These are phyloP conservation scores for Colletotrichum sp. DNA, from an alignment of 2,329 filamentous ascomycete species.

Conservation along the genomic window DNA sequence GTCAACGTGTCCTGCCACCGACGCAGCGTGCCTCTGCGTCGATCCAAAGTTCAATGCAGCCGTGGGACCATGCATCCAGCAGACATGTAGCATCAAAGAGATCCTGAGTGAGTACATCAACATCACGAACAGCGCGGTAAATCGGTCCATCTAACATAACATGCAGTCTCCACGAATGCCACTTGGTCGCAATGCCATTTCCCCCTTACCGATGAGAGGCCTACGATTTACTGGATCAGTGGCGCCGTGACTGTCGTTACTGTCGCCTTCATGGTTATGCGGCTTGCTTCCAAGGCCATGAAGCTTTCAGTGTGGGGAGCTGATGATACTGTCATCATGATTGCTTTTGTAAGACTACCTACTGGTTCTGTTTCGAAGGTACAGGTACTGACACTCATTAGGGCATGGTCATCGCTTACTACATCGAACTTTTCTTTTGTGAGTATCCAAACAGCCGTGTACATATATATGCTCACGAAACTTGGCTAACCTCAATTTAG, in stretches of 20 bases:
- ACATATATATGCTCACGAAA: too few relatives aligned
- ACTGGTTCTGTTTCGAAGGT: fast-evolving
- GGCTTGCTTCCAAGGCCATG: neutral
- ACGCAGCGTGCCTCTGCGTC: constrained; percentile 36
- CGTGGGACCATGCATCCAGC: constrained; percentile 29
- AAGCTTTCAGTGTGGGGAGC: neutral
- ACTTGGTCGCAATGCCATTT: neutral
- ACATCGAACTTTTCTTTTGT: neutral
- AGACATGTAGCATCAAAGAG: constrained; percentile 33
- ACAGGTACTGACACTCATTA: neutral
- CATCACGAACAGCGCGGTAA: fast-evolving
- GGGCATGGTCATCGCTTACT: neutral
- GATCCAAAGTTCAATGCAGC: constrained; percentile 27
- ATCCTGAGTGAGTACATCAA: constrained; percentile 29
- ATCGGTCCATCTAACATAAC: neutral
- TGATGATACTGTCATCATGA: neutral
- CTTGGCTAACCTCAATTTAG: constrained; percentile 18
- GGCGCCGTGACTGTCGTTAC: neutral
- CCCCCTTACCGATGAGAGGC: neutral
- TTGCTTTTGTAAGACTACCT: neutral
- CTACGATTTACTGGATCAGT: neutral
- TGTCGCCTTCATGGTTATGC: neutral
- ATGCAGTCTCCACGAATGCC: neutral
- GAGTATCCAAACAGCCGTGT: neutral
- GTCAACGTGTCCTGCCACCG: constrained; percentile 24